Base-by-base conservation (phyloP, 2,329 filamentous ascomycete species). In the Verruconis gallopava region DNA sequence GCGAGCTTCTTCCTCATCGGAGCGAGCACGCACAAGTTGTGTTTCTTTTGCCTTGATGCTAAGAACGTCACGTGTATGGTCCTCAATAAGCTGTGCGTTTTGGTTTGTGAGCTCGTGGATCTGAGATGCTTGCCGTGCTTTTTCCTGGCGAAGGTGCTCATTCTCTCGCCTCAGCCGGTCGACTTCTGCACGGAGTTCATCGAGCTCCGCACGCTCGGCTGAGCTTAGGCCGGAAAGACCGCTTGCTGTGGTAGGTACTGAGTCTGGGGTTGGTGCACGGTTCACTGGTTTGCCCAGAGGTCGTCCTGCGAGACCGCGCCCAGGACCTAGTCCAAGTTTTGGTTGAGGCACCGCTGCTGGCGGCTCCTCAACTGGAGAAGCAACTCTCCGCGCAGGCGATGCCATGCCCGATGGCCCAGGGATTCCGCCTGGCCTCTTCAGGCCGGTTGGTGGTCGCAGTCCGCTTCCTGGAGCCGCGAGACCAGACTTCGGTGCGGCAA, bases 41-140 rank as follows among this genome's bases (percentile, higher is more conserved):
- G 91, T 96, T 61, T 98, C 91, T 62, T 98, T 98, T 12, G 91
- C 91, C 60, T 96, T 96, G 65, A 98, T 93, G 51, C 86, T 91
- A 33, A 98, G 70, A 0, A 95, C 85, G 53, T 98, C 89, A 37
- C 89, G 75, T 0, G 91, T 98, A 59, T 96, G 89, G 53, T 96
- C 89, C 62, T 98, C 91, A 47, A 98, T 98, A 22, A 98, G 70
- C 48, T 91, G 82, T 18, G 91, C 91, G 54, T 98, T 98, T 58
- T 95, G 85, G 53, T 94, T 93, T 63, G 95, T 93, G 21, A 98
- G 72, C 61, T 96, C 91, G 51, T 89, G 81, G 33, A 96, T 81
- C 58, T 95, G 85, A 0, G 85, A 91, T 46, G 78, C 73, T 38
- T 94, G 72, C 54, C 81, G 88, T 44, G 79, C 76, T 47, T 85